Conservation (phyloP, 1,284 basidiomycete genomes). For the Erythrobasidium hasegawianum region DNA sequence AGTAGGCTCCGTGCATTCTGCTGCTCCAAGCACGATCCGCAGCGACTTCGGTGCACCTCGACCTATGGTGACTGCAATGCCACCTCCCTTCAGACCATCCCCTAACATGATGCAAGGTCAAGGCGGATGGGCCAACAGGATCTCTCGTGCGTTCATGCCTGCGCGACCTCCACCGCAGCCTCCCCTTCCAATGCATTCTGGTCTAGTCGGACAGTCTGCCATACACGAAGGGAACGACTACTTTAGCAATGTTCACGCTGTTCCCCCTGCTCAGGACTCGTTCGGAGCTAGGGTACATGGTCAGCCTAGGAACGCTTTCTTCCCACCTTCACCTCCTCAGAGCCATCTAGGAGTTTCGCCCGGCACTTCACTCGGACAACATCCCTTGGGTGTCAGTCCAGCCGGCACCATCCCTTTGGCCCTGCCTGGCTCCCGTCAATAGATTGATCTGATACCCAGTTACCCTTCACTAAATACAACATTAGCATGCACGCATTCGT, state of each 20-base stretch:
- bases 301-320: slow-evolving; percentile 12
- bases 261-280: slow-evolving; percentile 5
- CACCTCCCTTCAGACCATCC: background rate
- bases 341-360: background rate
- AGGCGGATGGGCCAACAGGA: slow-evolving; percentile 3
- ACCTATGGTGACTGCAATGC: background rate
- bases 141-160: background rate
- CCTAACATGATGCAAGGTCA: background rate
- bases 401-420: background rate
- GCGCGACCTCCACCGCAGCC: background rate
- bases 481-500: background rate
- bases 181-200: background rate
- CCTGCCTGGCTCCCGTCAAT: slow-evolving; percentile 2
- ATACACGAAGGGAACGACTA: background rate
- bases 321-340: slow-evolving; percentile 8
- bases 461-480: background rate
- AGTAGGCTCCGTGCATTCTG: background rate
- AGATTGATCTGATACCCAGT: background rate
- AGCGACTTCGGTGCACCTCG: background rate
- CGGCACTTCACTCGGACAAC: background rate
- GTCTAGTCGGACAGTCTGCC: background rate
- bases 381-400: background rate
- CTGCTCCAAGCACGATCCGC: background rate
- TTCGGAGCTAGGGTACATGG: slow-evolving; percentile 6
- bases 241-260: background rate